Evolutionary conservation across 352 stramenopile genomes (phyloP).

Genomic region (Phytophthora colocasiae): DNA sequence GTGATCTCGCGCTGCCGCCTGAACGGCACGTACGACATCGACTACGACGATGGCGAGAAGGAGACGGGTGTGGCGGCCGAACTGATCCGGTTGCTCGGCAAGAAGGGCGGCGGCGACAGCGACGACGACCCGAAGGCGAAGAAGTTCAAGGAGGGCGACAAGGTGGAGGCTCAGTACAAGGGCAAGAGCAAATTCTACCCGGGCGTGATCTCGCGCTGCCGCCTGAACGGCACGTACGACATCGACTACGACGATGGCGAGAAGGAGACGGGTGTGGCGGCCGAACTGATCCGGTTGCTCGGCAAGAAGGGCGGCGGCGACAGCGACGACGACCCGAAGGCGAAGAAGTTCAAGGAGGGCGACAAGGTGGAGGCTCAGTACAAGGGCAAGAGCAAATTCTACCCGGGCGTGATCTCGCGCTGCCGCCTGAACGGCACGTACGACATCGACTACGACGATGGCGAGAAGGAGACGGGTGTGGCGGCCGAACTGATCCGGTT

Average conservation of each 20-base stretch:
- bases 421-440: conserved; percentile 25
- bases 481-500: conserved; percentile 20
- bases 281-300: conserved; percentile 16
- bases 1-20: conserved; percentile 20
- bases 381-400: conserved; percentile 27
- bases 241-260: no score
- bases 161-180: no score
- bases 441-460: conserved; percentile 26
- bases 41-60: conserved; percentile 16
- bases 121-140: no score
- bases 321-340: neutral
- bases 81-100: no score
- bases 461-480: conserved; percentile 26
- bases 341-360: conserved; percentile 24
- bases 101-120: neutral
- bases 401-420: conserved; percentile 21
- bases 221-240: no score
- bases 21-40: conserved; percentile 24
- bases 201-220: no score
- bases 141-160: no score
- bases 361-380: conserved; percentile 27
- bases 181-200: no score
- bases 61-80: neutral
- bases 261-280: neutral
- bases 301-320: conserved; percentile 6